Base-by-base conservation (phyloP, 1,284 basidiomycete genomes). In the Trametes sp. region DNA sequence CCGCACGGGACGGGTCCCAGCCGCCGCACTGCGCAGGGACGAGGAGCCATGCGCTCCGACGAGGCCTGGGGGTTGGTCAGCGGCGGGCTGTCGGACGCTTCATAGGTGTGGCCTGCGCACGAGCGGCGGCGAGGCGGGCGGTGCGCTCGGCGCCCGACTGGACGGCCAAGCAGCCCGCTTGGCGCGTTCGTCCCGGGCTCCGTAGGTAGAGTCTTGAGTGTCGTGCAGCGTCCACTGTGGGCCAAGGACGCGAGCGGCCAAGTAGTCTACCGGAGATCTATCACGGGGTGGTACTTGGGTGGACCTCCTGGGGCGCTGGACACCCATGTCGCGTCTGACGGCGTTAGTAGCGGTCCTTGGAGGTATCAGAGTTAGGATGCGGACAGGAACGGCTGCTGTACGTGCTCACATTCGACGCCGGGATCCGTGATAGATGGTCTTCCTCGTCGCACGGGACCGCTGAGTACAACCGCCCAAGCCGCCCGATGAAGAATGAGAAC, bases 31-130 rank as follows among this genome's bases (percentile, higher is more conserved):
- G n/a, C n/a, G n/a, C n/a, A n/a, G n/a, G n/a, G n/a, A n/a, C n/a
- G n/a, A n/a, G n/a, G n/a, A 1, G 35, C 38, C 38, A 36, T n/a
- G 24, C 38, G 24, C 6, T 31, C 54, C 54, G 54, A 36, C 29
- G 42, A 46, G 24, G 23, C n/a, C 54, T 35, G 35, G 24, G n/a
- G 11, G 35, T 56, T 49, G 54, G 54, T 49, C 31, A 56, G 54
- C 54, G 45, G 16, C 52, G 26, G 38, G 16, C 13, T 13, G 24
- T 45, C 54, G 45, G 45, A 31, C 23, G 6, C n/a, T 11, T 5
- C 14, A 23, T 21, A 23, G 2, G 2, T 7, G 35, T 14, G 41
- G 38, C 14, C 38, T 54, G 41, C 19, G n/a, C 2, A 31, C 52
- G 16, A 19, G 16, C 10, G 23, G 23, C 36, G 35, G 13, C 24